Conservation (phyloP, 441 rosid species). For the Populus hybrid region DNA sequence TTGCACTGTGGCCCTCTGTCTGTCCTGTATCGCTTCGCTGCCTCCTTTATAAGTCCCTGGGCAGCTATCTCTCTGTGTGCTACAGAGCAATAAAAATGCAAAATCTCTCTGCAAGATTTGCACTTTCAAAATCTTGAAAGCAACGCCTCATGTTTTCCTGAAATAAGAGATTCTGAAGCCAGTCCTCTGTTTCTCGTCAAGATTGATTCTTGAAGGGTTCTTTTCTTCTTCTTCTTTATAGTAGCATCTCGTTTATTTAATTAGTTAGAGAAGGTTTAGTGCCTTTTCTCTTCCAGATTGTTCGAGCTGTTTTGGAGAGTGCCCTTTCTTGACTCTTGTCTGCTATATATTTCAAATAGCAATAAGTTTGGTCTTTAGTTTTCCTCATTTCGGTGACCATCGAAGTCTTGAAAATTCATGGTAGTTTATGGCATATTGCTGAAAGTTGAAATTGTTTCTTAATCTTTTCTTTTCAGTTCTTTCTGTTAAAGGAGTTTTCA, state of each 20-base stretch:
- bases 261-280: too few relatives aligned
- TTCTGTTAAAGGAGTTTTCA: neutral
- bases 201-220: neutral
- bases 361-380: neutral
- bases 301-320: neutral
- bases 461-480: neutral
- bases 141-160: neutral
- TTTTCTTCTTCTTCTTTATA: neutral
- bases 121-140: neutral
- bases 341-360: neutral
- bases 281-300: neutral
- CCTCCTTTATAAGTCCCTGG: neutral
- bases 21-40: neutral
- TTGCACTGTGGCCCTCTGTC: neutral
- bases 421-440: neutral
- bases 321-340: neutral
- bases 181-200: neutral
- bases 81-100: neutral
- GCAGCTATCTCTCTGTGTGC: neutral
- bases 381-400: neutral
- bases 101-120: neutral
- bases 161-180: neutral
- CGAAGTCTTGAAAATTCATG: too few relatives aligned
- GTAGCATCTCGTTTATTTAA: too few relatives aligned
- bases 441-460: neutral